Base-by-base conservation (phyloP, 495 filamentous ascomycete genomes). In the Bryoglossum gracile region DNA sequence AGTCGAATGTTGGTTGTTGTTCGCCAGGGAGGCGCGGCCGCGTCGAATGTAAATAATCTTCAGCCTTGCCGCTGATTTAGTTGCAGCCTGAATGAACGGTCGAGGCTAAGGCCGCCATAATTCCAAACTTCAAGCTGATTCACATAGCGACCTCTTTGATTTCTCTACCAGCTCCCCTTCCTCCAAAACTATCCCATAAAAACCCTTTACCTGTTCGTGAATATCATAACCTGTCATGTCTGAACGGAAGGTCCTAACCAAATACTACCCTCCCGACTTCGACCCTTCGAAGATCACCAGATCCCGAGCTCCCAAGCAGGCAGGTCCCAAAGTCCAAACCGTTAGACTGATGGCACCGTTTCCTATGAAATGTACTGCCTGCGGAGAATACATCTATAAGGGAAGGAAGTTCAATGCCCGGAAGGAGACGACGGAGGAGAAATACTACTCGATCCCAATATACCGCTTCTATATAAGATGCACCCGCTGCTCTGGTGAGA, bases 291-390 rank as follows among this genome's bases (percentile, higher is more conserved):
- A 83, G 56, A 81, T 91, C 69, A 72, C 76, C 44, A 84, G 88
- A 38, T 78, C 79, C 3, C 75, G 80, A 14, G 69, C 68, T 10
- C 80, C 82, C 23, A 92, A 91, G 58, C 72, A 78, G 44, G 69
- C 77, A 26, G 87, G 87, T 4, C 86, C 86, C 3, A 91, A 90
- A 53, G 77, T 87, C 16, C 86, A 90, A 60, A 87, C 84, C 3
- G 89, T 96, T 38, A 86, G 94, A n/a, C 72, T 99, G 16, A 97
- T 97, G 87, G 89, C 92, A 0, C 94, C 94, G 50, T 99, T 97
- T 63, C 75, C 81, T 21, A 94, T 99, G 86, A 87, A 86, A 66
- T 97, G 94, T 64, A 82, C 77, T 14, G 71, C 80, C 43, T 97
- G 91, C 65, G 91, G 88, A 61, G 90, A 96, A 71, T 96, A 87